A percentile compares a stretch with the other conserved stretches of the same genome.
Conservation (phyloP, 179 eudicot species). For the Camellia oleifera region DNA sequence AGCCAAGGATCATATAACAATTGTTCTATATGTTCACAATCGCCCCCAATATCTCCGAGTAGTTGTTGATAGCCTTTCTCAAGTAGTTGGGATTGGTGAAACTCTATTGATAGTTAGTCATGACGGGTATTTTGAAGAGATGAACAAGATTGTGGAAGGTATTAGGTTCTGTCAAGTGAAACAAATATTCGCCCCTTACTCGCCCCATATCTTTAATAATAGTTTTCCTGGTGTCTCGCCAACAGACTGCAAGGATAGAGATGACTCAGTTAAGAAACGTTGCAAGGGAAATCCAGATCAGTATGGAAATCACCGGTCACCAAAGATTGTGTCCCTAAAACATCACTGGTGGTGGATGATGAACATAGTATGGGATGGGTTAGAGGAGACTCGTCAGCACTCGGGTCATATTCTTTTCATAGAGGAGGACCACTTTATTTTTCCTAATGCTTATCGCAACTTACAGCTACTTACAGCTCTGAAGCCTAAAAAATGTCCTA, state of each 20-base stretch:
- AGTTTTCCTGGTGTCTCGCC: conserved; percentile 81
- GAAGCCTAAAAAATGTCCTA: conserved; percentile 71
- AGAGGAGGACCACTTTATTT: conserved; percentile 93
- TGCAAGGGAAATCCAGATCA: conserved; percentile 85
- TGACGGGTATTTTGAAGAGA: conserved; percentile 86
- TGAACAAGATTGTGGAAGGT: conserved; percentile 80
- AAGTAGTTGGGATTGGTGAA: conserved; percentile 71
- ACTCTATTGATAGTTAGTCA: conserved; percentile 87
- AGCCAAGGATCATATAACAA: conserved; percentile 57
- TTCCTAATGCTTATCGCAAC: conserved; percentile 84
- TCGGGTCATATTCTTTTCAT: conserved; percentile 82
- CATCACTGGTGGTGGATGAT: conserved; percentile 99
- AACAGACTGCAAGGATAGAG: conserved; percentile 70
- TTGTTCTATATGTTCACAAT: conserved; percentile 92
- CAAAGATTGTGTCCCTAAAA: conserved; percentile 87
- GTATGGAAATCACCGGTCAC: conserved; percentile 83
- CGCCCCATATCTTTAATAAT: conserved; percentile 69
- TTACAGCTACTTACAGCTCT: conserved; percentile 55
- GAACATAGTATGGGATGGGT: conserved; percentile 94
- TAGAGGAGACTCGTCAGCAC: conserved; percentile 62
- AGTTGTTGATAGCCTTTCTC: conserved; percentile 80
- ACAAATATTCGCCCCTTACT: conserved; percentile 86
- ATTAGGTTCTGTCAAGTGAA: conserved; percentile 86
- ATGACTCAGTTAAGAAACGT: conserved; percentile 42
- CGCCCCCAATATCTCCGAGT: conserved; percentile 79